These are phyloP conservation scores for Helotiales sp. DNA, from an alignment of 2,329 filamentous ascomycete species.

Conservation along the genomic window DNA sequence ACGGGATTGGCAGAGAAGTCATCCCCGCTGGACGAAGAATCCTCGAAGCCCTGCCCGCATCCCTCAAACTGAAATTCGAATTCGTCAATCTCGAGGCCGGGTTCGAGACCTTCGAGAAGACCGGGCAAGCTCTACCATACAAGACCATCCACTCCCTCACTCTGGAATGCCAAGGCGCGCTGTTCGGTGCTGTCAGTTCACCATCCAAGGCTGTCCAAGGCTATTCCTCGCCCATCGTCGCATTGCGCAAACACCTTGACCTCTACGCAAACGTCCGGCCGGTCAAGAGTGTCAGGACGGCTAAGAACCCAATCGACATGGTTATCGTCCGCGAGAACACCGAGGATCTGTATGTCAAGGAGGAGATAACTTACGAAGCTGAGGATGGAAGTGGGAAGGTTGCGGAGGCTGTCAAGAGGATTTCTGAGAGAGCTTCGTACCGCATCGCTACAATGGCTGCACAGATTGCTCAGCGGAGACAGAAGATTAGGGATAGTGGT, in stretches of 20 bases:
- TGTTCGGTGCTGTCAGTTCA: constrained; percentile 95
- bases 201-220: constrained; percentile 88
- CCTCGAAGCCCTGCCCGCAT: constrained; percentile 90
- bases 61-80: constrained; percentile 89
- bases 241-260: constrained; percentile 90
- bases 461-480: constrained; percentile 87
- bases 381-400: constrained; percentile 75
- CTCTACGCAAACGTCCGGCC: constrained; percentile 98
- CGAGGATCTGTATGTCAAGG: constrained; percentile 90
- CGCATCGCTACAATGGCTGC: constrained; percentile 93
- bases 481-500: constrained; percentile 72
- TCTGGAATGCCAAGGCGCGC: constrained; percentile 90
- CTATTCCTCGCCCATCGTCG: constrained; percentile 89
- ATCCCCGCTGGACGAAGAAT: constrained; percentile 92
- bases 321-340: constrained; percentile 99
- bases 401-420: constrained; percentile 97
- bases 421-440: constrained; percentile 81
- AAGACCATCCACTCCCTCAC: constrained; percentile 88
- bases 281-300: constrained; percentile 79
- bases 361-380: constrained; percentile 82
- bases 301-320: constrained; percentile 73
- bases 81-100: constrained; percentile 93
- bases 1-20: constrained; percentile 98
- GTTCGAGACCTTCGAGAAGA: constrained; percentile 91
- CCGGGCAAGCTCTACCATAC: constrained; percentile 85